Base-by-base conservation (phyloP, 164 flowering plant genomes). In the Sextonia rubra region DNA sequence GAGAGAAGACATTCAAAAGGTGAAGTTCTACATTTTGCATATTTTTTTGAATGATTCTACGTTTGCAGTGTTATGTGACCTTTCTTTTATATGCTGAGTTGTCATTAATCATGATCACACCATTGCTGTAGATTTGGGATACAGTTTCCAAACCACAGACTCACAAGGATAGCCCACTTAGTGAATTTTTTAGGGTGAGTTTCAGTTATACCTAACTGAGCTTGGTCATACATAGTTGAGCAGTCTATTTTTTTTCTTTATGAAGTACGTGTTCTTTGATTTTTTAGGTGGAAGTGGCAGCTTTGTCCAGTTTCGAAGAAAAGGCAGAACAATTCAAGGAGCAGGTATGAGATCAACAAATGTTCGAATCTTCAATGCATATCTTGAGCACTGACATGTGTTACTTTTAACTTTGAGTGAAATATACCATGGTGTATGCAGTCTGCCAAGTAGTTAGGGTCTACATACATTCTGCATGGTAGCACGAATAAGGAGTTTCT, bases 1-100 rank as follows among this genome's bases (percentile, higher is more conserved):
- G 44, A 84, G 89, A 71, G 89, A 88, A 71, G 91, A 88, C 76
- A 83, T 88, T 73, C 88, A 86, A 78, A 86, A 86, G 89, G 91
- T 87, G 71, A 12, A 0, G 37, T 37, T 56, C 64, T 32, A 17
- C 27, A 47, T 37, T 18, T 32, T 66, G 27, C 8, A 66, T 4
- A 66, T 4, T 30, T 9, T 25, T 58, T 32, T 24, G 7, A 20
- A 48, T 25, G 61, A 12, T 23, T 24, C 72, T 56, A 18, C 29
- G 12, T 62, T 52, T 23, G 25, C 18, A 26, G 12, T 60, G 52
- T 48, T 23, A 52, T 20, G 30, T 63, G 20, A 12, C 58, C 58
- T 52, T 52, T 52, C 20, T 52, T 52, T 12, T 20, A 52, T 52
- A 18, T 17, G n/a, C 58, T 52, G 58, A 52, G 58, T 52, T 52